These are phyloP conservation scores for Setaria viridis DNA, from an alignment of 202 grass and related monocot species.

Conservation along the genomic window DNA sequence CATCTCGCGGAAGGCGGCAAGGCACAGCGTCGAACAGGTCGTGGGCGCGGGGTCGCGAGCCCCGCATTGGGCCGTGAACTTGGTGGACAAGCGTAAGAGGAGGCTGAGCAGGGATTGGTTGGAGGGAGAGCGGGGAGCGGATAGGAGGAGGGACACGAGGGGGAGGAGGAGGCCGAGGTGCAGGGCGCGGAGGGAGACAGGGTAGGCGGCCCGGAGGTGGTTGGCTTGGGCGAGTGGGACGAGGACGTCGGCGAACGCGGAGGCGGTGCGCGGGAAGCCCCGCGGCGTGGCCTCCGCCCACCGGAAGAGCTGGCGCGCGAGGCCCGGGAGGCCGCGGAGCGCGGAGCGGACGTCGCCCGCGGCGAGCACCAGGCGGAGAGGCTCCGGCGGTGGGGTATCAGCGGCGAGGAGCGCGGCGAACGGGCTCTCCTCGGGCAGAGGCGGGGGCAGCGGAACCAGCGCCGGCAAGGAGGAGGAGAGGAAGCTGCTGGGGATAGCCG, in stretches of 20 bases:
- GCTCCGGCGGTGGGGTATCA: conserved; percentile 44
- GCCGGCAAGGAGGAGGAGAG: conserved; percentile 33
- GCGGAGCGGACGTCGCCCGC: conserved; percentile 53
- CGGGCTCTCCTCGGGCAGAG: conserved; percentile 26
- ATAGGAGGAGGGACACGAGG: conserved; percentile 53
- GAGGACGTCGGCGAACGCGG: conserved; percentile 68
- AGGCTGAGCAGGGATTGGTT: conserved; percentile 41
- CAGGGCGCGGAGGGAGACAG: conserved; percentile 62
- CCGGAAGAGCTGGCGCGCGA: conserved; percentile 68
- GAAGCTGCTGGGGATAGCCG: conserved; percentile 45
- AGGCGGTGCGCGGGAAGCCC: conserved; percentile 61
- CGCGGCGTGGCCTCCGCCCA: conserved; percentile 71
- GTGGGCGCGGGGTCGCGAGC: conserved; percentile 9
- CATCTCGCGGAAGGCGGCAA: conserved; percentile 76
- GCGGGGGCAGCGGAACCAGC: not conserved
- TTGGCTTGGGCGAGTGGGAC: conserved; percentile 55
- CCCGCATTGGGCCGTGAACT: conserved; percentile 41
- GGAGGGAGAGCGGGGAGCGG: conserved; percentile 5
- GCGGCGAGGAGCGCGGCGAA: conserved; percentile 47
- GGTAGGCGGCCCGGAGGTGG: conserved; percentile 50
- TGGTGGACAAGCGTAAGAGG: conserved; percentile 62
- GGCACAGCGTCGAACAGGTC: conserved; percentile 62
- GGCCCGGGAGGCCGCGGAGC: conserved; percentile 52
- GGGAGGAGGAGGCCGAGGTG: conserved; percentile 66
- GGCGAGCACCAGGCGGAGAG: conserved; percentile 51